Conservation (phyloP, 495 filamentous ascomycete genomes). For the Ramalina intermedia region DNA sequence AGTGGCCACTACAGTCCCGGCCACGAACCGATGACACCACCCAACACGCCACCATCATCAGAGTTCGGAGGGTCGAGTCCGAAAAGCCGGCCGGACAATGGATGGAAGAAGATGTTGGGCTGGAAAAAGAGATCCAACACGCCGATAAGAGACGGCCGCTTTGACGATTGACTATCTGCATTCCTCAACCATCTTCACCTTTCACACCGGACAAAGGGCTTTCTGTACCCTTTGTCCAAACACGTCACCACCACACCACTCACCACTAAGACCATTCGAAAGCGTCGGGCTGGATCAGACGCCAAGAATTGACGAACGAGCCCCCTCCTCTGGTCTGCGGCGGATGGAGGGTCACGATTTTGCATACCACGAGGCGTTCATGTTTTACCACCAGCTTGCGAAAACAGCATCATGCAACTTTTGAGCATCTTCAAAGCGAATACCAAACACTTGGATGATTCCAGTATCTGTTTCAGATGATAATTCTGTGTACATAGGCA, state of each 20-base stretch:
- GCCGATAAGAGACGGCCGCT: slow-evolving; percentile 22
- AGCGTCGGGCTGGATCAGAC: not conserved
- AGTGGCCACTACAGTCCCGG: slow-evolving; percentile 33
- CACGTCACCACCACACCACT: not conserved
- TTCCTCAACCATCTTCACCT: not conserved
- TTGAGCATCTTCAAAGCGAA: too few relatives aligned
- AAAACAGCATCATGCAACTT: too few relatives aligned
- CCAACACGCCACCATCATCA: slow-evolving; percentile 65
- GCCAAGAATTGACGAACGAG: not conserved
- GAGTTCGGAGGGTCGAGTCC: slow-evolving; percentile 39
- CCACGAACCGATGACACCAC: slow-evolving; percentile 65
- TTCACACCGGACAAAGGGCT: not conserved
- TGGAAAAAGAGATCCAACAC: slow-evolving; percentile 43
- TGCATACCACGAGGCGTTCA: too few relatives aligned
- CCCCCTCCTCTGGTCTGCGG: not conserved
- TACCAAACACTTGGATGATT: too few relatives aligned
- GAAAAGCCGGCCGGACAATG: slow-evolving; percentile 38
- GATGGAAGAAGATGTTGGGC: slow-evolving; percentile 79
- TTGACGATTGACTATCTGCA: slow-evolving; percentile 10
- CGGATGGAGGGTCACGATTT: too few relatives aligned
- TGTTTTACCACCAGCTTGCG: too few relatives aligned
- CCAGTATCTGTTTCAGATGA: too few relatives aligned
- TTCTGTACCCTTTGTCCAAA: not conserved
- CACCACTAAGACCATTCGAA: not conserved
- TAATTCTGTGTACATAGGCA: too few relatives aligned